These are phyloP conservation scores for Yamadazyma insecticola DNA, from an alignment of 805 yeast genomes.

Conservation along the genomic window DNA sequence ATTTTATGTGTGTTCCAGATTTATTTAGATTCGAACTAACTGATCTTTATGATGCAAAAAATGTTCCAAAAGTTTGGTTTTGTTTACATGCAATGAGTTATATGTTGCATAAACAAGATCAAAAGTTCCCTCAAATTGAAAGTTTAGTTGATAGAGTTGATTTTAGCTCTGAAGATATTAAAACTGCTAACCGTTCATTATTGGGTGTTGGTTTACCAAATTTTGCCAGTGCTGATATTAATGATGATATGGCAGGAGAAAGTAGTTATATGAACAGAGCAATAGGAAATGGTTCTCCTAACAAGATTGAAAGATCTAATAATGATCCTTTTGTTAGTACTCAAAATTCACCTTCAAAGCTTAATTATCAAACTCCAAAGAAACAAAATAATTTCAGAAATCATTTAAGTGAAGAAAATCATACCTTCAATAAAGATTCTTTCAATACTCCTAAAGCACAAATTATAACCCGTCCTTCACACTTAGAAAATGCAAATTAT, in stretches of 20 bases:
- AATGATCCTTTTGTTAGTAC: conserved; percentile 1
- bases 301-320: neutral
- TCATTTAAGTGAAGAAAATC: no score
- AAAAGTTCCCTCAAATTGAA: conserved; percentile 54
- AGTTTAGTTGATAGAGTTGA: conserved; percentile 58
- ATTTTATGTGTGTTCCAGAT: conserved; percentile 73
- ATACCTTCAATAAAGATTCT: no score
- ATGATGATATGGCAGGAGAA: conserved; percentile 15
- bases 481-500: conserved; percentile 3
- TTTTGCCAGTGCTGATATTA: conserved; percentile 45
- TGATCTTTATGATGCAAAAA: conserved; percentile 87
- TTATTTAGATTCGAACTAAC: conserved; percentile 87
- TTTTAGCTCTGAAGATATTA: conserved; percentile 66
- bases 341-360: neutral
- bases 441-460: conserved; percentile 7
- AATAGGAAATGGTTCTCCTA: conserved; percentile 6
- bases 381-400: no score
- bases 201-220: conserved; percentile 72
- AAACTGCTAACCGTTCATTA: conserved; percentile 63
- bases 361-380: neutral
- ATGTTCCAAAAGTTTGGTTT: conserved; percentile 89
- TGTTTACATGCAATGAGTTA: conserved; percentile 86
- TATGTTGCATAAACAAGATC: conserved; percentile 54
- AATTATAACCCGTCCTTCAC: conserved; percentile 3
- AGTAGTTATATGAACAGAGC: conserved; percentile 20